Evolutionary conservation across 2,329 filamentous ascomycete species (phyloP).

Genomic region (Exserohilum rostratum): DNA sequence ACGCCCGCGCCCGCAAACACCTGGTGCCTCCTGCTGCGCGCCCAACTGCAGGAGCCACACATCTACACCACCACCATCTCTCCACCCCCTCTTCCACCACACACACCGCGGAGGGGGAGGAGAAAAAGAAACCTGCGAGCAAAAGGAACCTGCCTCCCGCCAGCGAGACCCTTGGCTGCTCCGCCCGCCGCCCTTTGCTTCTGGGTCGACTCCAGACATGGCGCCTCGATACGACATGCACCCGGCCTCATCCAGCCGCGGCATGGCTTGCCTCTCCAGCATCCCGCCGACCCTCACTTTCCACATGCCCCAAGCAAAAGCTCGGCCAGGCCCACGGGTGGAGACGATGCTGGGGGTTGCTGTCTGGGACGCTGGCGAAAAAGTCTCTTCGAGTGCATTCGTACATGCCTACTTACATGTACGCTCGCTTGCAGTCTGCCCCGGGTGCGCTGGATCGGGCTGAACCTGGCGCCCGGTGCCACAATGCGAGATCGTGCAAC

Average conservation of each 20-base stretch:
- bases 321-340: no score
- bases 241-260: slow-evolving; percentile 27
- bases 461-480: slow-evolving; percentile 45
- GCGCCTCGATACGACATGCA: slow-evolving; percentile 27
- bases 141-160: no score
- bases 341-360: no score
- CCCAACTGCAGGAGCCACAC: not conserved
- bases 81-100: not conserved
- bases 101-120: no score
- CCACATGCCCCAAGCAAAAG: no score
- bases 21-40: not conserved
- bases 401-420: no score
- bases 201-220: slow-evolving; percentile 17
- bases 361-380: no score
- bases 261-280: slow-evolving; percentile 3
- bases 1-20: slow-evolving; percentile 15
- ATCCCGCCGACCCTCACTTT: not conserved
- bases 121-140: no score
- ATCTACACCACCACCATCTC: not conserved
- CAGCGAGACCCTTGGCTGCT: no score
- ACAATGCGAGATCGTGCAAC: slow-evolving; percentile 49
- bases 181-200: slow-evolving; percentile 20
- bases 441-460: slow-evolving; percentile 42
- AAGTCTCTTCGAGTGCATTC: no score
- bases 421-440: slow-evolving; percentile 24